Evolutionary conservation across 176 grass and related monocot genomes (phyloP).

Genomic region (Thalia dealbata): DNA sequence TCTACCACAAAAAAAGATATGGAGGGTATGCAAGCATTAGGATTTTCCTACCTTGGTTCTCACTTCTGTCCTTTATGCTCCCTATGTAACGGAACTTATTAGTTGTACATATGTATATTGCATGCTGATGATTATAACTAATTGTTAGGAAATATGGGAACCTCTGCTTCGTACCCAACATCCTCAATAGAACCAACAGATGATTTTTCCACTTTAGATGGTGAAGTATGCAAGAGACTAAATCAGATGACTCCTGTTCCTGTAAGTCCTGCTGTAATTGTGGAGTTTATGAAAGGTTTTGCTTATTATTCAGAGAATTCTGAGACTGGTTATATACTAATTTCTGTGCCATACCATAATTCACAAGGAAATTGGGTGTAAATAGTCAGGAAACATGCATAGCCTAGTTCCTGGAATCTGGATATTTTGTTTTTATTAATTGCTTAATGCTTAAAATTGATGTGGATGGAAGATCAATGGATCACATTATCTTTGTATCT

Average conservation of each 20-base stretch:
- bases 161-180: conserved; percentile 23
- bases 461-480: neutral
- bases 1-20: conserved; percentile 9
- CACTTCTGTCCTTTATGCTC: neutral
- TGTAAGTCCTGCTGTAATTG: conserved; percentile 33
- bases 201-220: conserved; percentile 41
- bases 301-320: neutral
- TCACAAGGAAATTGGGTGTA: neutral
- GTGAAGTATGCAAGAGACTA: conserved; percentile 71
- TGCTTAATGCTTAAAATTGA: neutral
- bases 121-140: conserved; percentile 2
- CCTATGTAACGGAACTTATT: neutral
- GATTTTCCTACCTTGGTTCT: neutral
- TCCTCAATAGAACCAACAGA: conserved; percentile 37
- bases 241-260: conserved; percentile 64
- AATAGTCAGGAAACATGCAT: neutral
- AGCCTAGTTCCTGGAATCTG: neutral
- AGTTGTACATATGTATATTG: neutral
- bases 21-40: conserved; percentile 9
- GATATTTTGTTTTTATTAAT: neutral
- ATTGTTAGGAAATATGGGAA: conserved; percentile 22
- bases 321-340: neutral
- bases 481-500: neutral
- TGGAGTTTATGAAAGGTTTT: neutral
- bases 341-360: neutral